Conservation (phyloP, 1,284 basidiomycete genomes). For the Rhodotorula sp. region DNA sequence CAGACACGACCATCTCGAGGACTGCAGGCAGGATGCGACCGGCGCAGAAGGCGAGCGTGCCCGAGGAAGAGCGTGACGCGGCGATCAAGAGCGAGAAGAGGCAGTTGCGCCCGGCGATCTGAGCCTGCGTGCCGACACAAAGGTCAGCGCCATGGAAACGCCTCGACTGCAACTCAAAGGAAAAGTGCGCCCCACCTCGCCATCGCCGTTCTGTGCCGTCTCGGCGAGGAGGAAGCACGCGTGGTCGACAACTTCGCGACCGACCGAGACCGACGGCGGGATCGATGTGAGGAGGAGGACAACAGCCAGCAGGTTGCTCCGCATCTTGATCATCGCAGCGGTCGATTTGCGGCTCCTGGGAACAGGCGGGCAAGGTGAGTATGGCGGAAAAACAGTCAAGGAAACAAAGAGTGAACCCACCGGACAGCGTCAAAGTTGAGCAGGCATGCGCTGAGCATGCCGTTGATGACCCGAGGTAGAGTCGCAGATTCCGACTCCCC, state of each 20-base stretch:
- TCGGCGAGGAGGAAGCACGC: conserved; percentile 79
- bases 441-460: conserved; percentile 78
- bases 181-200: conserved; percentile 60
- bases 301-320: conserved; percentile 82
- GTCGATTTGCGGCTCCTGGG: conserved; percentile 71
- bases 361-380: conserved; percentile 18
- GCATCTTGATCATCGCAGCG: conserved; percentile 77
- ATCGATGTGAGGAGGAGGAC: conserved; percentile 82
- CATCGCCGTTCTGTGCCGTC: conserved; percentile 60
- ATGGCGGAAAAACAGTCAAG: not conserved
- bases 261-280: conserved; percentile 65
- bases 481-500: not conserved
- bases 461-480: conserved; percentile 65
- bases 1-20: conserved; percentile 62
- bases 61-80: conserved; percentile 55
- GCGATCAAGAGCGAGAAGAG: conserved; percentile 74
- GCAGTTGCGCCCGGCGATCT: conserved; percentile 84
- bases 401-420: conserved; percentile 51
- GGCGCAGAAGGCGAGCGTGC: conserved; percentile 67
- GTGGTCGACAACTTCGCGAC: conserved; percentile 75
- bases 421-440: conserved; percentile 87
- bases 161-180: not conserved
- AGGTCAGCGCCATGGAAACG: not conserved
- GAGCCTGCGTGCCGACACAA: conserved; percentile 54
- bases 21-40: conserved; percentile 73